These are phyloP conservation scores for Physocladia obscura DNA, from an alignment of 192 early-diverging fungal genomes.

Conservation along the genomic window DNA sequence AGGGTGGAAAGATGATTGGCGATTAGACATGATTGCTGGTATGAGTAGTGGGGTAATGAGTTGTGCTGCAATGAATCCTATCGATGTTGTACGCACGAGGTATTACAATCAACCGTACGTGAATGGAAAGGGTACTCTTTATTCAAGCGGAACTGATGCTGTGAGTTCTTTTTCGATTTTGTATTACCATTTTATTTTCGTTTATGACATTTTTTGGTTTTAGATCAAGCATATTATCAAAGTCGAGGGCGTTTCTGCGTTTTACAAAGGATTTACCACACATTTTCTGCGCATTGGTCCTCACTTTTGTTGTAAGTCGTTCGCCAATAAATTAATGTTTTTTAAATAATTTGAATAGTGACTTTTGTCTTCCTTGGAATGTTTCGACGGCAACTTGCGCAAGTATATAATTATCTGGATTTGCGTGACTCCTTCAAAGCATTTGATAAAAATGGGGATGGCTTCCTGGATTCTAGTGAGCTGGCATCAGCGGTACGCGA, in stretches of 20 bases:
- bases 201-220: too few species aligned
- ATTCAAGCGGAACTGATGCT: constrained; percentile 52
- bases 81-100: constrained; percentile 66
- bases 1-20: constrained; percentile 61
- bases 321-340: too few species aligned
- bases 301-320: constrained; percentile 69
- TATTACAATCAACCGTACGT: constrained; percentile 72
- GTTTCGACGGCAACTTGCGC: constrained; percentile 40
- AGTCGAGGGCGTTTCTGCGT: constrained; percentile 61
- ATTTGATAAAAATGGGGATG: constrained; percentile 54
- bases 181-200: too few species aligned
- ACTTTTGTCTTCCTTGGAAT: constrained; percentile 75
- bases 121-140: constrained; percentile 57
- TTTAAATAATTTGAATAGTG: too few species aligned
- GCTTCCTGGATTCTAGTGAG: constrained; percentile 42
- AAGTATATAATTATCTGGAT: constrained; percentile 49
- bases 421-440: constrained; percentile 45
- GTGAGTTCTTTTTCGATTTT: constrained; percentile 4
- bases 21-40: constrained; percentile 68
- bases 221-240: constrained; percentile 55
- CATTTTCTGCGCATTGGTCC: constrained; percentile 79
- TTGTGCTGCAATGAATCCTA: constrained; percentile 54
- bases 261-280: constrained; percentile 71
- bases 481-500: constrained; percentile 33
- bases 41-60: constrained; percentile 56